These are phyloP conservation scores for Trametes hirsuta DNA, from an alignment of 1,284 basidiomycete species.

Conservation along the genomic window DNA sequence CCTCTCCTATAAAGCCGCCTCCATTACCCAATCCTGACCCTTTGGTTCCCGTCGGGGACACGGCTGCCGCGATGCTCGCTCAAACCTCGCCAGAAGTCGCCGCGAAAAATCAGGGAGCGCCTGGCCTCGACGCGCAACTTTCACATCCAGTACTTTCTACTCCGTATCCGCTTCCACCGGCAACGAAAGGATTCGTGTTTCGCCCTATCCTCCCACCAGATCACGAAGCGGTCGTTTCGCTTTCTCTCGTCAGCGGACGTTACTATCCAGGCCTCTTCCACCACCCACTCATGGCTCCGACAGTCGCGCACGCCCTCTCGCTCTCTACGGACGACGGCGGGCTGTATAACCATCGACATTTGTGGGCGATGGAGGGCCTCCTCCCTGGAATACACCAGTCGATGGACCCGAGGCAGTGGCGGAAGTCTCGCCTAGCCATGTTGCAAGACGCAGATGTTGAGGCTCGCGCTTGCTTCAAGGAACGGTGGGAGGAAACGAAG, in stretches of 20 bases:
- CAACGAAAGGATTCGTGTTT: conserved; percentile 69
- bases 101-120: conserved; percentile 11
- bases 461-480: conserved; percentile 38
- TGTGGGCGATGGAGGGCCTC: conserved; percentile 73
- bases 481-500: conserved; percentile 27
- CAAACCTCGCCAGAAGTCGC: conserved; percentile 19
- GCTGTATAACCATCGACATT: conserved; percentile 45
- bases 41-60: conserved; percentile 24
- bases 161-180: conserved; percentile 54
- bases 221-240: conserved; percentile 64
- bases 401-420: conserved; percentile 62
- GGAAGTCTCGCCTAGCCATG: conserved; percentile 54
- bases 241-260: conserved; percentile 69
- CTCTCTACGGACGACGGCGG: conserved; percentile 36
- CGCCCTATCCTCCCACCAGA: conserved; percentile 67
- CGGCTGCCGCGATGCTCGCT: conserved; percentile 16
- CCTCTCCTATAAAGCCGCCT: conserved; percentile 37
- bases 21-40: conserved; percentile 36
- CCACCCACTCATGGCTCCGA: conserved; percentile 57
- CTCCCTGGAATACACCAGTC: conserved; percentile 62
- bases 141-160: conserved; percentile 42
- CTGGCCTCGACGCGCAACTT: conserved; percentile 37
- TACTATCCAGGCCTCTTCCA: conserved; percentile 72
- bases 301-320: conserved; percentile 43
- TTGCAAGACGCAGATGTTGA: conserved; percentile 57